Evolutionary conservation across 2,329 filamentous ascomycete species (phyloP).

Genomic region (Aureobasidium sp.): DNA sequence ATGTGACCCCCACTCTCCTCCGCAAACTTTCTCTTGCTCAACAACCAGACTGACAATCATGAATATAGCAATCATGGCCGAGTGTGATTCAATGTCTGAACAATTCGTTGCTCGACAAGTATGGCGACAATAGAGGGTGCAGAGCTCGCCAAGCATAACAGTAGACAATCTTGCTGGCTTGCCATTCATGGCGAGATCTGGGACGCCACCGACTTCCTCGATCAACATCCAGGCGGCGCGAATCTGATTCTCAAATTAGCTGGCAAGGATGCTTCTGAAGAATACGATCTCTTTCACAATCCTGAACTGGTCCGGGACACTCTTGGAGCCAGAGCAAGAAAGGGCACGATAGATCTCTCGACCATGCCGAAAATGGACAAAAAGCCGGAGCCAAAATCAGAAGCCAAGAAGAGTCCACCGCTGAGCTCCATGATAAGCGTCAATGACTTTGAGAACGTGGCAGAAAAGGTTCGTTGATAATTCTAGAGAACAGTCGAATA

Average conservation of each 20-base stretch:
- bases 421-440: conserved; percentile 39
- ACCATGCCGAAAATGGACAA: conserved; percentile 16
- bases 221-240: conserved; percentile 73
- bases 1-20: conserved; percentile 2
- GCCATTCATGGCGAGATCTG: conserved; percentile 82
- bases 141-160: conserved; percentile 71
- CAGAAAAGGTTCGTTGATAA: conserved; percentile 20
- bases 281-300: conserved; percentile 46
- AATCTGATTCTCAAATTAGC: conserved; percentile 42
- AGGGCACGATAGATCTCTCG: conserved; percentile 24
- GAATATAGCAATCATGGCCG: neutral
- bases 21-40: neutral
- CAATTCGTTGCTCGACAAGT: neutral
- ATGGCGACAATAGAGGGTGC: neutral
- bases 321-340: conserved; percentile 34
- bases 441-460: conserved; percentile 37
- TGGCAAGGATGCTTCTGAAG: conserved; percentile 46
- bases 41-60: neutral
- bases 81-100: neutral
- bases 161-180: conserved; percentile 79
- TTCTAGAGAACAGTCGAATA: neutral
- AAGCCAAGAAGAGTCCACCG: conserved; percentile 35
- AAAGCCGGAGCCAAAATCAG: conserved; percentile 19
- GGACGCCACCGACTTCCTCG: conserved; percentile 78
- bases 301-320: conserved; percentile 34